Conservation (phyloP, 1,139 yeast species). For the Yamadazyma songkhlaensis region DNA sequence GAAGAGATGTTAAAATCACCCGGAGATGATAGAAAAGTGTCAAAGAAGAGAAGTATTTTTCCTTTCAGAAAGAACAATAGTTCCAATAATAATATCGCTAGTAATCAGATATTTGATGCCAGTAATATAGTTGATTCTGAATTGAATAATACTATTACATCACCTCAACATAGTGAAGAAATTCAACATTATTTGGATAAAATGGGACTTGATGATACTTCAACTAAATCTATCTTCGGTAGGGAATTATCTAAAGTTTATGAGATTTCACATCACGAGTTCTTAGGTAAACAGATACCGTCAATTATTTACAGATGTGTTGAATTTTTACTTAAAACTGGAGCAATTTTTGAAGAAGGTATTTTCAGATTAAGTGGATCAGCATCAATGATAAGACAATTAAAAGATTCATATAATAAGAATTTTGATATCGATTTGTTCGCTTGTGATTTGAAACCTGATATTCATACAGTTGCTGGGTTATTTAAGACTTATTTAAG, state of each 20-base stretch:
- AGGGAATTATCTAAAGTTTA: constrained; percentile 55
- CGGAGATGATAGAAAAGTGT: constrained; percentile 21
- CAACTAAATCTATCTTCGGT: constrained; percentile 57
- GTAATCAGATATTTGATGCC: constrained; percentile 7
- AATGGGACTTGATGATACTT: constrained; percentile 37
- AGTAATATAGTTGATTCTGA: constrained; percentile 7
- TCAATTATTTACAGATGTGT: constrained; percentile 76
- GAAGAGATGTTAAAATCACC: constrained; percentile 12
- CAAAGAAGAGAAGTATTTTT: constrained; percentile 52
- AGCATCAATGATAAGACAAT: constrained; percentile 67
- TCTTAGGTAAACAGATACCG: constrained; percentile 57
- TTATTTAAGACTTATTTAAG: constrained; percentile 71
- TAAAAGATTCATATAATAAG: constrained; percentile 66
- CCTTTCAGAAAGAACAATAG: constrained; percentile 46
- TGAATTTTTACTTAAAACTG: constrained; percentile 60
- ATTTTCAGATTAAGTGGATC: constrained; percentile 90
- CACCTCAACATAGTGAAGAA: constrained; percentile 4
- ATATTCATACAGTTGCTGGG: constrained; percentile 79
- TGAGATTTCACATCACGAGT: constrained; percentile 45
- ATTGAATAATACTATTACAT: background rate
- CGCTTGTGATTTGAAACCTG: constrained; percentile 36
- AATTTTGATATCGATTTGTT: constrained; percentile 69
- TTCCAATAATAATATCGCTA: background rate
- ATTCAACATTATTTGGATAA: constrained; percentile 36
- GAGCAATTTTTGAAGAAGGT: constrained; percentile 86